phyloP scores from a whole-genome alignment of 2,329 filamentous ascomycete species.

The Leptographium wingfieldii region DNA sequence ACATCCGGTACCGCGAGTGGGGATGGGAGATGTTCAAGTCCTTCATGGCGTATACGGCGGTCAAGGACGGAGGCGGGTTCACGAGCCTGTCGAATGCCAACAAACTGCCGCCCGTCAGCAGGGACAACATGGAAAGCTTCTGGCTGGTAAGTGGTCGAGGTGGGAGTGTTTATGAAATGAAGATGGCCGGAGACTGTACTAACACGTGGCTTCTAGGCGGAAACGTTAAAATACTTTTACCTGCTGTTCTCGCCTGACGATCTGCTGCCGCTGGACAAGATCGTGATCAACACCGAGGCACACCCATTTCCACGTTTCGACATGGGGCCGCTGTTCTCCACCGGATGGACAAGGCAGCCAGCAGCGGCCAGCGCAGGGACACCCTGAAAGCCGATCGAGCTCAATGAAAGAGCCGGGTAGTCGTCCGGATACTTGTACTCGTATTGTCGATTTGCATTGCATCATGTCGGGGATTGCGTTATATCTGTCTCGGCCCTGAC shows the following conservation, averaged over 20 bases:
- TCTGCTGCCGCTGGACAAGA: constrained; percentile 68
- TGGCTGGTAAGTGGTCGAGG: constrained; percentile 59
- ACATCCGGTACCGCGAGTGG: constrained; percentile 83
- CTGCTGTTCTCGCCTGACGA: constrained; percentile 80
- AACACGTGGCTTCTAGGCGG: constrained; percentile 46
- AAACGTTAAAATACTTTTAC: constrained; percentile 97
- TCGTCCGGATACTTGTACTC: background rate
- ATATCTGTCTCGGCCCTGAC: too few species aligned
- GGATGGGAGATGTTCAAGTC: constrained; percentile 97
- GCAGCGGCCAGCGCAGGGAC: background rate
- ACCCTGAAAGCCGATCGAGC: too few species aligned
- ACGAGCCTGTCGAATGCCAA: constrained; percentile 69
- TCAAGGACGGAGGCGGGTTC: constrained; percentile 68
- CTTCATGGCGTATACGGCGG: constrained; percentile 75
- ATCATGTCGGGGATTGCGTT: too few species aligned
- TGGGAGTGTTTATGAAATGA: background rate
- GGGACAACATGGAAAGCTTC: constrained; percentile 98
- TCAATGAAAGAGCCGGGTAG: too few species aligned
- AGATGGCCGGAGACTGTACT: background rate
- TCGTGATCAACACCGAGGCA: constrained; percentile 94
- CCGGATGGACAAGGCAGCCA: constrained; percentile 66
- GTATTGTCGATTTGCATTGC: background rate
- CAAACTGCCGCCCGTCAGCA: constrained; percentile 50
- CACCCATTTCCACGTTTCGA: constrained; percentile 84
- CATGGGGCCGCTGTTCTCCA: constrained; percentile 62